Evolutionary conservation across 768 basidiomycete species (phyloP).

Genomic region (Pisolithus microcarpus): DNA sequence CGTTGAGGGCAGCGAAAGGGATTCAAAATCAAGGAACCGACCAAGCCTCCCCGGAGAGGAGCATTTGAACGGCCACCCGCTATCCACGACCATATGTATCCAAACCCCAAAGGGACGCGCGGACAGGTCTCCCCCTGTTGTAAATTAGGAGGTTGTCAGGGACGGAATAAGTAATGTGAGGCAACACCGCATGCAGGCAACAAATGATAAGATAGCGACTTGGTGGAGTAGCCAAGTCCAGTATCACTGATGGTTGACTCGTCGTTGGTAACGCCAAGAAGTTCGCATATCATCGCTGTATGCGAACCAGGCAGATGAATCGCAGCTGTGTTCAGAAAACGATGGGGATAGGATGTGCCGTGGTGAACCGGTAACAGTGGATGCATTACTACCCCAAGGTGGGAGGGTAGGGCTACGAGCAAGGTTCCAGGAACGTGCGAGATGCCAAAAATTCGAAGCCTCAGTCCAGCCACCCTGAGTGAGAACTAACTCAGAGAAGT

Average conservation of each 20-base stretch:
- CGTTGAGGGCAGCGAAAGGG: slow-evolving; percentile 39
- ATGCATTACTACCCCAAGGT: no score
- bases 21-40: slow-evolving; percentile 66
- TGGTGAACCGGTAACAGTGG: no score
- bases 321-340: no score
- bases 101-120: slow-evolving; percentile 38
- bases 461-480: slow-evolving; percentile 26
- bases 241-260: slow-evolving; percentile 54
- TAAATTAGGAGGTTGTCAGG: slow-evolving; percentile 43
- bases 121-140: slow-evolving; percentile 29
- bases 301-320: no score
- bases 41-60: slow-evolving; percentile 81
- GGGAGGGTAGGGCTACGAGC: no score
- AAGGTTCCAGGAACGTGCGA: no score
- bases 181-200: slow-evolving; percentile 44
- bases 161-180: slow-evolving; percentile 52
- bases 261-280: slow-evolving; percentile 53
- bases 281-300: no score
- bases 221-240: slow-evolving; percentile 73
- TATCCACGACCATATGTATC: slow-evolving; percentile 71
- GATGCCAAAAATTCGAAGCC: neutral
- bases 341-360: no score
- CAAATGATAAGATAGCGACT: slow-evolving; percentile 71
- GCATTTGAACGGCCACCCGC: slow-evolving; percentile 49
- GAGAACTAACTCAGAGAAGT: no score